Base-by-base conservation (phyloP, 495 filamentous ascomycete genomes). In the Daldinia vernicosa region DNA sequence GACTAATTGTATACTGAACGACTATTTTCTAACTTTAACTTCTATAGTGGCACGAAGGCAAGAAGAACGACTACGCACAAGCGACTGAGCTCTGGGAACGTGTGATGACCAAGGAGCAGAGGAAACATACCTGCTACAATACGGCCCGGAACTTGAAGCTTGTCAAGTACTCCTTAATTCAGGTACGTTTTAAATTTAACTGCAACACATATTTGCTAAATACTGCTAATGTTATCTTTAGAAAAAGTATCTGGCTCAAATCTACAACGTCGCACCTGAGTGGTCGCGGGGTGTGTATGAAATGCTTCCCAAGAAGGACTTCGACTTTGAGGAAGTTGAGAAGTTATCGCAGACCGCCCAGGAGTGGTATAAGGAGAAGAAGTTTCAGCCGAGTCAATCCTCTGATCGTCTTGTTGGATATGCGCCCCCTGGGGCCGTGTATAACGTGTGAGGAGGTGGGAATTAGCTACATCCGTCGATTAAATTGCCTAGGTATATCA, bases 171-270 rank as follows among this genome's bases (percentile, higher is more conserved):
- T 63, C 57, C 1, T 57, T 70, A 50, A 75, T 76, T 17, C 69
- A 76, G 73, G 75, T 73, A 50, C 1, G 60, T 30, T 37, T 26
- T 26, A 1, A 39, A 30, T 3, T 14, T 35, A n/a, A 6, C 9
- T n/a, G 7, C 17, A 22, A 11, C 24, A 28, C 12, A 27, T 4
- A 19, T n/a, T 52, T 52, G 12, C 3, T 28, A 32, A 30, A 3
- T 22, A 8, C n/a, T 7, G 15, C 15, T 28, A 2, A 51, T 17
- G 55, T 54, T 0, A 71, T 67, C 27, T 75, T 79, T 74, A 88
- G 79, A 79, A 81, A 37, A 84, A 83, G 56, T 89, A 88, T 69
- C 72, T 88, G 2, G 83, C 84, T 1, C 87, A 89, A 75, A 75
- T 83, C 26, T 84, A 84, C 69, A 82, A 83, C 35, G 85, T 88